A percentile compares a stretch with the other conserved stretches of the same genome.
phyloP scores from a whole-genome alignment of 148 eudicot genomes.

The Vaccinium corymbosum region DNA sequence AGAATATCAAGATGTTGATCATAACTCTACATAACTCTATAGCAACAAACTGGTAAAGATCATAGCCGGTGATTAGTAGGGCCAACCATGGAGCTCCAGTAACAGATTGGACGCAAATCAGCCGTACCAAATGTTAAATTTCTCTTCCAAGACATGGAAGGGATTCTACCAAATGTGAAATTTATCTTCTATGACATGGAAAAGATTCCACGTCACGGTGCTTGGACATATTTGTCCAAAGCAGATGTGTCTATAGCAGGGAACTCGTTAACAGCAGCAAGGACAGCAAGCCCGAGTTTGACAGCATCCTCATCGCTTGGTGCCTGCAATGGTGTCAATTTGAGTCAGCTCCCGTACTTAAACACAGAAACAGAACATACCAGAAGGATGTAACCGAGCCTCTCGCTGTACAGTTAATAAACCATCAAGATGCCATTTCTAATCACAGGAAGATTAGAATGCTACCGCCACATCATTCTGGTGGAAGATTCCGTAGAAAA shows the following conservation, averaged over 20 bases:
- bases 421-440: neutral
- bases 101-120: neutral
- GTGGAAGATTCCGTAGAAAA: neutral
- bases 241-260: slow-evolving; percentile 76
- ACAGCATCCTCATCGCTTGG: slow-evolving; percentile 66
- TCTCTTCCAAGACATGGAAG: neutral
- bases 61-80: neutral
- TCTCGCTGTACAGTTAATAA: neutral
- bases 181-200: neutral
- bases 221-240: slow-evolving; percentile 48
- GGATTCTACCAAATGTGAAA: neutral
- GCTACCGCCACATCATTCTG: neutral
- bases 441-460: neutral
- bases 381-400: neutral
- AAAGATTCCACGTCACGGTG: neutral
- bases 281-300: slow-evolving; percentile 71
- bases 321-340: slow-evolving; percentile 40
- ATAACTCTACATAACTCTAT: neutral
- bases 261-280: slow-evolving; percentile 54
- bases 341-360: neutral
- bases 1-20: neutral
- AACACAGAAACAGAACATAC: neutral
- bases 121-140: neutral
- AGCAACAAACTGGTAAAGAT: neutral
- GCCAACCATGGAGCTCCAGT: neutral